Conservation (phyloP, 768 basidiomycete genomes). For the Clitopilus hobsonii region DNA sequence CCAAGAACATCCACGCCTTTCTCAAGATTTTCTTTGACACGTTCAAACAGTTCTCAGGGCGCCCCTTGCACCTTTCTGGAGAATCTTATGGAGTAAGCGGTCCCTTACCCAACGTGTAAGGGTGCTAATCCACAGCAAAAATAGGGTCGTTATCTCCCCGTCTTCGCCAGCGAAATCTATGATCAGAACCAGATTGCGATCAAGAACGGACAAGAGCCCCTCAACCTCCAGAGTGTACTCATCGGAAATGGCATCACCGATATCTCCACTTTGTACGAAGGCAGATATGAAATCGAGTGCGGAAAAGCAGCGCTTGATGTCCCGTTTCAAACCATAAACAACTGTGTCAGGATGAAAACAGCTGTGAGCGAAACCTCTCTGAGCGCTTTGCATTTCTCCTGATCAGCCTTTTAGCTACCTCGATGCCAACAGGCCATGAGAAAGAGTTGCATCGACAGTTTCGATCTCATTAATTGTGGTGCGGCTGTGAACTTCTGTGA, state of each 20-base stretch:
- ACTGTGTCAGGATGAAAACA: conserved; percentile 58
- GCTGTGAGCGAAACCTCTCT: conserved; percentile 33
- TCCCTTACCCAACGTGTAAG: neutral
- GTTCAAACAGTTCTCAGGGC: conserved; percentile 65
- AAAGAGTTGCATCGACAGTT: conserved; percentile 57
- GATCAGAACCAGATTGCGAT: conserved; percentile 58
- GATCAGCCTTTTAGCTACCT: conserved; percentile 42
- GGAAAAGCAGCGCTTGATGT: conserved; percentile 49
- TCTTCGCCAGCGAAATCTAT: conserved; percentile 73
- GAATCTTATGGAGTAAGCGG: conserved; percentile 70
- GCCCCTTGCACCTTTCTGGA: conserved; percentile 68
- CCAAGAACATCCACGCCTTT: conserved; percentile 71
- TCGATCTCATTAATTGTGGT: conserved; percentile 64
- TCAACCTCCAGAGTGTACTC: conserved; percentile 66
- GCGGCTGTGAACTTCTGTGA: conserved; percentile 68
- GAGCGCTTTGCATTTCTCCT: neutral
- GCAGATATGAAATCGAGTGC: conserved; percentile 59
- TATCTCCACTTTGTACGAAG: conserved; percentile 42
- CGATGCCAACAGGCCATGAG: conserved; percentile 58
- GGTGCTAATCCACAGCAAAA: neutral
- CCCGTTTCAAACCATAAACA: conserved; percentile 49
- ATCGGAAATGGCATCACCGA: conserved; percentile 61
- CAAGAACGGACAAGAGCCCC: conserved; percentile 47
- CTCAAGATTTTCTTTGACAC: conserved; percentile 77
- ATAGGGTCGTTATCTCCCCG: conserved; percentile 66